Evolutionary conservation across 768 basidiomycete species (phyloP).

Genomic region (Paxillus involutus): DNA sequence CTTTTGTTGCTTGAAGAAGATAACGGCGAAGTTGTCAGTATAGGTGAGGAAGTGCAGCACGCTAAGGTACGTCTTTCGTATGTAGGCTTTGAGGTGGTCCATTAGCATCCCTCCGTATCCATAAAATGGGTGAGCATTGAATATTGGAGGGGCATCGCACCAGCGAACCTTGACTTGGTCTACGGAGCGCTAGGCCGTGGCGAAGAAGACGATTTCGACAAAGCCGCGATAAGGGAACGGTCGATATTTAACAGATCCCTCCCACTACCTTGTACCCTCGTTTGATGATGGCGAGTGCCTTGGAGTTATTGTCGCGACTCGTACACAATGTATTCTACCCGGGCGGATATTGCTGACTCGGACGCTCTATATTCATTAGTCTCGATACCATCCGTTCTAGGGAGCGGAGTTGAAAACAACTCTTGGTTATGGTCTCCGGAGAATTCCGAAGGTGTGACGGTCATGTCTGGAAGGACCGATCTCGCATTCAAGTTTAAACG

Average conservation of each 20-base stretch:
- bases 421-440: too few relatives aligned
- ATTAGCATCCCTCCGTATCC: constrained; percentile 98
- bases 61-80: constrained; percentile 75
- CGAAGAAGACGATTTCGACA: constrained; percentile 99
- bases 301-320: too few relatives aligned
- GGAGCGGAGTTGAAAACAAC: too few relatives aligned
- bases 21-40: constrained; percentile 98
- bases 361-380: too few relatives aligned
- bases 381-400: too few relatives aligned
- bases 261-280: constrained; percentile 94
- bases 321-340: too few relatives aligned
- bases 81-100: constrained; percentile 97
- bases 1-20: constrained; percentile 99
- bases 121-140: constrained; percentile 37
- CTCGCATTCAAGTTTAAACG: too few relatives aligned
- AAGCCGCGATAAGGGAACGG: constrained; percentile 95
- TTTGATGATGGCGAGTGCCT: constrained; percentile 91
- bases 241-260: constrained; percentile 84
- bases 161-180: constrained; percentile 91
- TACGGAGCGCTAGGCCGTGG: constrained; percentile 90
- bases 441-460: too few relatives aligned
- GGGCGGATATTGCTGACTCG: too few relatives aligned
- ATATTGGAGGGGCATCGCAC: not conserved
- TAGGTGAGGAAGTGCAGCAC: constrained; percentile 98
- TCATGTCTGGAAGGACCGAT: too few relatives aligned